Percentiles rank a stretch among this genome's conserved stretches.
phyloP scores from a whole-genome alignment of 192 early-diverging fungal species.

The Coemansia umbellata region DNA sequence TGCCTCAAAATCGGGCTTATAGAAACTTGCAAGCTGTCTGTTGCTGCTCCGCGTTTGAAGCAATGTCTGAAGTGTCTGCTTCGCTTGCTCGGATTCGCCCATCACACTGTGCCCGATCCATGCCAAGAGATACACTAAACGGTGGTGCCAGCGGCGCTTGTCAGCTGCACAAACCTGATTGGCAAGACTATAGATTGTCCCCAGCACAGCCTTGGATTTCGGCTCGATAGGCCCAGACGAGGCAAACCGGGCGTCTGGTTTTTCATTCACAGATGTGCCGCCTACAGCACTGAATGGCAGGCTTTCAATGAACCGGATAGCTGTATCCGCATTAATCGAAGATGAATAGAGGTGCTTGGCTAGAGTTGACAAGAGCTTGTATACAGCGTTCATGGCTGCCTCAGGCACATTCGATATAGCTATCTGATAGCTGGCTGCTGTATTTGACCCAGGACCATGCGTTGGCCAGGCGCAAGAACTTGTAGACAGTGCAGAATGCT shows the following conservation, averaged over 20 bases:
- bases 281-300: conserved; percentile 14
- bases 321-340: conserved; percentile 10
- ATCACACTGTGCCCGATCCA: conserved; percentile 39
- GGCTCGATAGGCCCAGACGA: not conserved
- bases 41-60: conserved; percentile 37
- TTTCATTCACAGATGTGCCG: too few relatives aligned
- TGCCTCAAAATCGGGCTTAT: conserved; percentile 48
- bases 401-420: conserved; percentile 12
- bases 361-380: conserved; percentile 33
- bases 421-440: not conserved
- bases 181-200: conserved; percentile 14
- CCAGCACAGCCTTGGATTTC: not conserved
- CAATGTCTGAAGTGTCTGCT: conserved; percentile 30
- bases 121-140: conserved; percentile 28
- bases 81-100: conserved; percentile 23
- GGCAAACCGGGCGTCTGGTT: not conserved
- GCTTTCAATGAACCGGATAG: conserved; percentile 23
- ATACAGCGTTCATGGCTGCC: conserved; percentile 21
- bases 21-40: conserved; percentile 46
- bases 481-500: not conserved
- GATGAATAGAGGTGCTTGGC: conserved; percentile 20
- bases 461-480: not conserved
- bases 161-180: conserved; percentile 30
- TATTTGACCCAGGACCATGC: not conserved
- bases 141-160: conserved; percentile 44